Percentiles rank a stretch among this genome's conserved stretches.
phyloP scores from a whole-genome alignment of 176 grass and related monocot species.

The Sorghum bicolor region Sorghum_bicolor_NCBIv3 NC_012873.2:48383501-48384000 shows the following conservation, averaged over 20 bases:
- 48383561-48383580: not conserved
- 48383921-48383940: too few species aligned
- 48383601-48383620: not conserved
- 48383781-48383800: constrained; percentile 60
- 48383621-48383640: not conserved
- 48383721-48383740: constrained; percentile 95
- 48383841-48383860: not conserved
- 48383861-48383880: not conserved
- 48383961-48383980: not conserved
- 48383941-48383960: not conserved
- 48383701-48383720: constrained; percentile 90
- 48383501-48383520: constrained; percentile 74
- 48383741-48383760: constrained; percentile 90
- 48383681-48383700: constrained; percentile 52
- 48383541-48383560: not conserved
- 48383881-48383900: not conserved
- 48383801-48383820: constrained; percentile 87
- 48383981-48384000: not conserved
- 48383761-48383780: constrained; percentile 93
- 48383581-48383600: too few species aligned
- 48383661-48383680: constrained; percentile 83
- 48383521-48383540: not conserved
- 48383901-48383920: too few species aligned
- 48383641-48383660: constrained; percentile 86
- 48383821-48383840: constrained; percentile 83